Evolutionary conservation across 331 rosid species (phyloP).

Genomic region (Stylosanthes scabra): DNA sequence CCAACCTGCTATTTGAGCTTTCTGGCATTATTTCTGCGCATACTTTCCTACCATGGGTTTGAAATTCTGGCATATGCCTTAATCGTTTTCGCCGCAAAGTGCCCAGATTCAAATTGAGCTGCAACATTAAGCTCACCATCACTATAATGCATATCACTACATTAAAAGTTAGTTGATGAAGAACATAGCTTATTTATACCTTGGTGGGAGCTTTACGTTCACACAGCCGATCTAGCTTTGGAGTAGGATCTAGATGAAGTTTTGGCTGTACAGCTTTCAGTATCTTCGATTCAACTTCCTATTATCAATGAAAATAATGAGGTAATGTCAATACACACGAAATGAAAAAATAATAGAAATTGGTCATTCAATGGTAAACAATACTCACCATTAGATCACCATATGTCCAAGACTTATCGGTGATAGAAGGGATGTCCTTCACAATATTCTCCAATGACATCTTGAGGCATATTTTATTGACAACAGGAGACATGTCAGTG

Average conservation of each 20-base stretch:
- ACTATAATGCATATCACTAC: slow-evolving; percentile 38
- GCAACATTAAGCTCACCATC: slow-evolving; percentile 48
- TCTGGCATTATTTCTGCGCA: slow-evolving; percentile 82
- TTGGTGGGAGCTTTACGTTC: slow-evolving; percentile 63
- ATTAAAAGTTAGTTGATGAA: slow-evolving; percentile 34
- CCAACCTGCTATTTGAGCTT: slow-evolving; percentile 60
- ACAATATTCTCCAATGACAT: slow-evolving; percentile 96
- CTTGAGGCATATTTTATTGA: slow-evolving; percentile 75
- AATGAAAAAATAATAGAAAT: slow-evolving; percentile 32
- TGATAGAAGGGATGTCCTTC: slow-evolving; percentile 90
- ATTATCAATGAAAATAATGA: slow-evolving; percentile 35
- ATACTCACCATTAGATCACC: slow-evolving; percentile 94
- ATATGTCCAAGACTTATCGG: slow-evolving; percentile 92
- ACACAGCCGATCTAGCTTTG: slow-evolving; percentile 80
- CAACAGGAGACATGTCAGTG: slow-evolving; percentile 59
- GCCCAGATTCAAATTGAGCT: slow-evolving; percentile 68
- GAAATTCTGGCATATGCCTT: slow-evolving; percentile 82
- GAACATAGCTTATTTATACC: slow-evolving; percentile 55
- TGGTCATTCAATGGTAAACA: slow-evolving; percentile 23
- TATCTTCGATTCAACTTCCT: slow-evolving; percentile 93
- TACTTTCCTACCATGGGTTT: slow-evolving; percentile 79
- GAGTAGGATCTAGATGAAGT: slow-evolving; percentile 85
- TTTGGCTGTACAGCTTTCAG: slow-evolving; percentile 87
- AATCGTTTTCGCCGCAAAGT: slow-evolving; percentile 70
- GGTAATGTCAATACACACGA: slow-evolving; percentile 36